Evolutionary conservation across 352 stramenopile species (phyloP).

Genomic region (Phytophthora foliorum): DNA sequence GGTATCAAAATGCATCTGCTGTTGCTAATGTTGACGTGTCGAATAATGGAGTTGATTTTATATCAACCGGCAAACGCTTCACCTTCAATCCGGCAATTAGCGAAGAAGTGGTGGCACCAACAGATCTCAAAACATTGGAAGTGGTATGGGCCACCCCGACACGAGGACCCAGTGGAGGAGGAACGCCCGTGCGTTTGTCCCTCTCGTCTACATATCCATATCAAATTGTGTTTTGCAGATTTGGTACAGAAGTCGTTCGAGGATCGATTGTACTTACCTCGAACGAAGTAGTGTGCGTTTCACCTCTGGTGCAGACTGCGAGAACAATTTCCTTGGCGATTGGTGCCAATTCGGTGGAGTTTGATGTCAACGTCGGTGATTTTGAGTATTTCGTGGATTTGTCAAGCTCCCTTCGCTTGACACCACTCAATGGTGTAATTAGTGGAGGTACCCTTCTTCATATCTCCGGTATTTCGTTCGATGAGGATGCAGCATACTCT

Average conservation of each 20-base stretch:
- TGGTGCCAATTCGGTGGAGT: slow-evolving; percentile 61
- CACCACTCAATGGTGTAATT: slow-evolving; percentile 51
- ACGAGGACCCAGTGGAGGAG: slow-evolving; percentile 61
- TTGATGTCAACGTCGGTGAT: slow-evolving; percentile 50
- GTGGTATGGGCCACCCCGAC: slow-evolving; percentile 48
- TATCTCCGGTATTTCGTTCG: slow-evolving; percentile 49
- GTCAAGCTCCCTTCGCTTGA: slow-evolving; percentile 39
- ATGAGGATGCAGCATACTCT: slow-evolving; percentile 36
- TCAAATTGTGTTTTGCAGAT: slow-evolving; percentile 57
- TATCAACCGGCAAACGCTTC: slow-evolving; percentile 31
- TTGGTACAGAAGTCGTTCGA: slow-evolving; percentile 54
- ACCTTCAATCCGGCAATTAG: slow-evolving; percentile 26
- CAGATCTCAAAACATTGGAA: slow-evolving; percentile 38
- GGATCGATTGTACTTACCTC: slow-evolving; percentile 18
- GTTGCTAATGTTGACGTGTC: slow-evolving; percentile 47
- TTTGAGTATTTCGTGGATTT: slow-evolving; percentile 58
- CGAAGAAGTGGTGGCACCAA: neutral
- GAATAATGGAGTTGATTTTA: slow-evolving; percentile 65
- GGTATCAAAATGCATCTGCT: slow-evolving; percentile 25
- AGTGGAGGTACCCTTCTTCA: slow-evolving; percentile 65
- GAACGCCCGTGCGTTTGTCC: slow-evolving; percentile 61
- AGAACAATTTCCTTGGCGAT: slow-evolving; percentile 42
- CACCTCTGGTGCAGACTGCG: slow-evolving; percentile 20
- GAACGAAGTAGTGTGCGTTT: slow-evolving; percentile 41
- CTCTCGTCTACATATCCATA: slow-evolving; percentile 30